Conservation (phyloP, 2,329 filamentous ascomycete genomes). For the Diplodia intermedia region DNA sequence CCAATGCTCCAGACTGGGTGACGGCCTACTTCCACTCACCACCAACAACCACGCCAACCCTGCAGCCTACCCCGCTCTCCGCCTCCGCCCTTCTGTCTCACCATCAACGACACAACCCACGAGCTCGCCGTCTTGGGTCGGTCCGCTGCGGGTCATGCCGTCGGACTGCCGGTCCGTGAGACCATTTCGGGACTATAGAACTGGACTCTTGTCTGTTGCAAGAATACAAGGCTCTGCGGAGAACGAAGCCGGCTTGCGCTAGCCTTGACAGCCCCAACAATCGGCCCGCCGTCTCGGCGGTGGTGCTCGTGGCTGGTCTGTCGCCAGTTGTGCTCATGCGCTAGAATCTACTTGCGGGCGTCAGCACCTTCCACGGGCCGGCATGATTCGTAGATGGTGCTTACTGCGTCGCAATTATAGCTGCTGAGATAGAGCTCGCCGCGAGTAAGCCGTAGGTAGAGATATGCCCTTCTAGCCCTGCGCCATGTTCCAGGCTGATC, state of each 20-base stretch:
- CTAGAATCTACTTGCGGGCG: slow-evolving; percentile 43
- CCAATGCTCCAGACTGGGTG: too few species aligned
- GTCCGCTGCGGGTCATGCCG: background rate
- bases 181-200: background rate
- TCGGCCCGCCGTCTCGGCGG: background rate
- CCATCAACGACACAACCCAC: background rate
- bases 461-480: slow-evolving; percentile 36
- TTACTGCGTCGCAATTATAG: slow-evolving; percentile 34
- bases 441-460: slow-evolving; percentile 42
- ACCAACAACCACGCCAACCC: background rate
- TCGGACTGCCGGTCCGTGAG: background rate
- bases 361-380: slow-evolving; percentile 45
- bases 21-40: background rate
- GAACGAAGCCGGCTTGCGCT: too few species aligned
- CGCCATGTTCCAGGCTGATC: slow-evolving; percentile 38
- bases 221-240: too few species aligned
- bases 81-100: background rate
- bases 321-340: slow-evolving; percentile 5
- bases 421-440: slow-evolving; percentile 42
- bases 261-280: background rate
- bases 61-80: background rate
- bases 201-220: too few species aligned
- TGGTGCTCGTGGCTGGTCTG: background rate
- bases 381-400: slow-evolving; percentile 43
- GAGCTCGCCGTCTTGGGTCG: background rate